Percentiles rank a stretch among this genome's conserved stretches.
These are phyloP conservation scores for Petunia secreta DNA, from an alignment of 257 asterid genomes.

Conservation along the genomic window DNA sequence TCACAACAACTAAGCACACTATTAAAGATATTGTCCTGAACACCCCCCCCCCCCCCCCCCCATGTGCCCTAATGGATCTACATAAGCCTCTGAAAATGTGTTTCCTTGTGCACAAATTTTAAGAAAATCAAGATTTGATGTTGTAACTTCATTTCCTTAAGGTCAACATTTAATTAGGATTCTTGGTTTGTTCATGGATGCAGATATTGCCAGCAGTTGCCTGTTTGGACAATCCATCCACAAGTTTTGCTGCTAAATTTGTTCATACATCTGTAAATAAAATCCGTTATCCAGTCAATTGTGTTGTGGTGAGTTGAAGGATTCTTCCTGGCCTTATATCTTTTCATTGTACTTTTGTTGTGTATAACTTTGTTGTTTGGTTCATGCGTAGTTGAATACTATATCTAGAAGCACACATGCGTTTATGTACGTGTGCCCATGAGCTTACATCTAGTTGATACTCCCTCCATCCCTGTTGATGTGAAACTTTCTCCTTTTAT, in stretches of 20 bases:
- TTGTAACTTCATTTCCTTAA: neutral
- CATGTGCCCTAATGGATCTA: neutral
- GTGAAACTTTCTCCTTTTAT: constrained; percentile 16
- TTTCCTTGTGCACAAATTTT: neutral
- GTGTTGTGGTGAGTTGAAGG: constrained; percentile 74
- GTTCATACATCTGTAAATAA: constrained; percentile 96
- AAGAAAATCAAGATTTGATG: constrained; percentile 2
- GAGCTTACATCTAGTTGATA: neutral
- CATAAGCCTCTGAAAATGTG: neutral
- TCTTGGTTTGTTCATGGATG: constrained; percentile 39
- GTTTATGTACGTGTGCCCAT: neutral
- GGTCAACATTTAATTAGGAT: neutral
- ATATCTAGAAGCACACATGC: constrained; percentile 19
- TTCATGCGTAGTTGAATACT: neutral
- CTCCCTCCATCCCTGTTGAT: neutral
- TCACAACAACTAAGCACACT: neutral
- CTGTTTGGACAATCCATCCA: constrained; percentile 88
- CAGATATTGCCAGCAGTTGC: constrained; percentile 93
- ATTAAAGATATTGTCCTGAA: constrained; percentile 1
- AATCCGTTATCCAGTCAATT: constrained; percentile 91
- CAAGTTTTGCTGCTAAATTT: constrained; percentile 95
- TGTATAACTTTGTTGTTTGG: constrained; percentile 5
- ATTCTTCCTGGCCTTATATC: constrained; percentile 21
- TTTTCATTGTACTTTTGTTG: constrained; percentile 20
- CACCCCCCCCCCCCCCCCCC: too few relatives aligned